These are phyloP conservation scores for Grosmannia huntii DNA, from an alignment of 2,329 filamentous ascomycete species.

Conservation along the genomic window DNA sequence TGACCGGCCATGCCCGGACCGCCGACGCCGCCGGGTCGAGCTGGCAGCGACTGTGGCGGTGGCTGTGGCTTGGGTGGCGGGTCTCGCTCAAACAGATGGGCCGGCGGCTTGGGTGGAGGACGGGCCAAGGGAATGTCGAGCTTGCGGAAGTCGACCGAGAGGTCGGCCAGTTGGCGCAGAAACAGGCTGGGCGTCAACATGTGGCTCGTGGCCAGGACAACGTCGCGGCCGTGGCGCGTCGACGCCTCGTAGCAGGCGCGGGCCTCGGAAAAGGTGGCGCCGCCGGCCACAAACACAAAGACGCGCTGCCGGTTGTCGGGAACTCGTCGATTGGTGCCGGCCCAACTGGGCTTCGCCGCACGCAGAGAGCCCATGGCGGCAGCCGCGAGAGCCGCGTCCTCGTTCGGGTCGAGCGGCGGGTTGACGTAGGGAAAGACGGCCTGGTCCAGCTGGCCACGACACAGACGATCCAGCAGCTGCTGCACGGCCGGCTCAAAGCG, in stretches of 20 bases:
- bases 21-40: conserved; percentile 9
- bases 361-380: conserved; percentile 58
- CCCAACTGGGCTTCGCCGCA: conserved; percentile 91
- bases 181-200: conserved; percentile 83
- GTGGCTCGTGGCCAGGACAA: conserved; percentile 83
- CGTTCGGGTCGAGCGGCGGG: conserved; percentile 50
- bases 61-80: conserved; percentile 28
- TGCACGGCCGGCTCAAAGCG: conserved; percentile 76
- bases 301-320: conserved; percentile 80
- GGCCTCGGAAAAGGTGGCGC: conserved; percentile 85
- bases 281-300: conserved; percentile 89
- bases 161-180: conserved; percentile 67
- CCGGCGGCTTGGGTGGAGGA: conserved; percentile 69
- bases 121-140: conserved; percentile 73
- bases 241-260: conserved; percentile 82
- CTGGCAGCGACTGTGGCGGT: not conserved
- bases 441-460: conserved; percentile 54
- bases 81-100: conserved; percentile 70
- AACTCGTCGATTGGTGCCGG: conserved; percentile 60
- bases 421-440: conserved; percentile 60
- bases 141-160: conserved; percentile 60
- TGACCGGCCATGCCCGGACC: conserved; percentile 11
- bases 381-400: conserved; percentile 38
- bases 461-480: conserved; percentile 64
- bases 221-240: conserved; percentile 57